Evolutionary conservation across 192 early-diverging fungal species (phyloP).

Genomic region (Entomortierella beljakovae): DNA sequence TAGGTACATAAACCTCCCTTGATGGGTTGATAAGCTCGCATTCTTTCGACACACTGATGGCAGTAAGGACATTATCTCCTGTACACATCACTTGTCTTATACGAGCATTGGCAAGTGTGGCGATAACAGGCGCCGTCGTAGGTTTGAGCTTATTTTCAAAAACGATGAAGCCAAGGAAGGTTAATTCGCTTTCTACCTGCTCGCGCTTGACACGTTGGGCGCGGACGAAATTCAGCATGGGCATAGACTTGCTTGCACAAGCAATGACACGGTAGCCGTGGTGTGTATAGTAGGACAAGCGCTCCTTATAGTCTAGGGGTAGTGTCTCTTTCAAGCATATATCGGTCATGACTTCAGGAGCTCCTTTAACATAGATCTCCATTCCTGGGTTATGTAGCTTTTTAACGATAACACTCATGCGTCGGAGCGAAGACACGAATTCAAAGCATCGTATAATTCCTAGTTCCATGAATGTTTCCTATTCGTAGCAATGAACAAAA

Average conservation of each 20-base stretch:
- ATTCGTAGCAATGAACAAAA: too few species aligned
- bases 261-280: constrained; percentile 98
- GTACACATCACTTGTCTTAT: constrained; percentile 99
- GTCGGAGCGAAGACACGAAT: constrained; percentile 88
- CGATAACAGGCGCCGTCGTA: constrained; percentile 80
- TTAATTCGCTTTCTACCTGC: constrained; percentile 84
- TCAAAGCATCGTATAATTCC: constrained; percentile 93
- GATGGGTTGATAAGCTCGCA: constrained; percentile 83
- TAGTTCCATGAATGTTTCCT: constrained; percentile 66
- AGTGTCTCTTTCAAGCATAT: constrained; percentile 89
- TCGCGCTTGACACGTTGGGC: constrained; percentile 85
- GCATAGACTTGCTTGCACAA: constrained; percentile 82
- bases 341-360: constrained; percentile 92
- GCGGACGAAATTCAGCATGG: constrained; percentile 74
- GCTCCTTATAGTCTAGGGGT: constrained; percentile 85
- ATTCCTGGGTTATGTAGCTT: constrained; percentile 69
- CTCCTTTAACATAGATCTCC: constrained; percentile 97
- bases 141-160: constrained; percentile 99
- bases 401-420: constrained; percentile 94
- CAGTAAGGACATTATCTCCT: constrained; percentile 97
- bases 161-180: constrained; percentile 95
- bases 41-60: constrained; percentile 93
- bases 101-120: constrained; percentile 82
- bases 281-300: constrained; percentile 89
- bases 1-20: constrained; percentile 83